Percentiles rank a stretch among this genome's conserved stretches.
These are phyloP conservation scores for Roridomyces roridus DNA, from an alignment of 768 basidiomycete species.

Conservation along the genomic window DNA sequence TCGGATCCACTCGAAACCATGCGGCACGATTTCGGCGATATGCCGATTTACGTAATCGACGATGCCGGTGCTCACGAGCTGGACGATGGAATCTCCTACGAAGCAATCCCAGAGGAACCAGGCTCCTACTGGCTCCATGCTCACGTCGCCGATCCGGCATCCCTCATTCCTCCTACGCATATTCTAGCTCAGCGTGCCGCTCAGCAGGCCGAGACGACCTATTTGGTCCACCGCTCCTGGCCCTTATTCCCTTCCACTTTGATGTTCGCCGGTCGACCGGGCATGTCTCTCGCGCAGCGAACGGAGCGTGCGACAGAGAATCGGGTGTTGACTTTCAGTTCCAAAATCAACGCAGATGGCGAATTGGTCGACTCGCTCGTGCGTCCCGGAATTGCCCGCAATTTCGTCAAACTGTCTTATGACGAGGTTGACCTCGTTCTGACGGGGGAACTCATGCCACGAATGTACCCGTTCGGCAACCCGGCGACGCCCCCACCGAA, in stretches of 20 bases:
- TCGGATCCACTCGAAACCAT: conserved; percentile 70
- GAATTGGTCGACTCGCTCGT: conserved; percentile 75
- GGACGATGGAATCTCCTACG: conserved; percentile 92
- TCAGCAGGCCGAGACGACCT: conserved; percentile 56
- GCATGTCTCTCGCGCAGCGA: conserved; percentile 48
- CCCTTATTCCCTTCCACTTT: conserved; percentile 77
- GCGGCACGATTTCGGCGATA: conserved; percentile 85
- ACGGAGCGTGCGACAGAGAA: conserved; percentile 20
- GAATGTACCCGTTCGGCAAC: conserved; percentile 52
- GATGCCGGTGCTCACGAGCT: conserved; percentile 81
- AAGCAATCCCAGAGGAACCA: conserved; percentile 65
- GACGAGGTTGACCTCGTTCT: conserved; percentile 64
- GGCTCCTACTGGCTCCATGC: conserved; percentile 81
- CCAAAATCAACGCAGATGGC: conserved; percentile 64
- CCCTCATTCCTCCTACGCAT: conserved; percentile 76
- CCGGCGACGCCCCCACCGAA: conserved; percentile 8
- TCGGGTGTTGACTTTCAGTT: conserved; percentile 81
- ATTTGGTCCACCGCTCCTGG: conserved; percentile 67
- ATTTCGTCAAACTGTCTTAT: conserved; percentile 71
- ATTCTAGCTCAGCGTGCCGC: conserved; percentile 64
- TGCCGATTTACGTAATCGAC: conserved; percentile 89
- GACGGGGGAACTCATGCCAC: conserved; percentile 26
- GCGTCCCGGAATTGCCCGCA: conserved; percentile 74
- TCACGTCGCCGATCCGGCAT: conserved; percentile 93
- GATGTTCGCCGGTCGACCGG: conserved; percentile 46